Percentiles rank a stretch among this genome's conserved stretches.
Conservation (phyloP, 208 protist species). For the Wallacemonas rigidus region DNA sequence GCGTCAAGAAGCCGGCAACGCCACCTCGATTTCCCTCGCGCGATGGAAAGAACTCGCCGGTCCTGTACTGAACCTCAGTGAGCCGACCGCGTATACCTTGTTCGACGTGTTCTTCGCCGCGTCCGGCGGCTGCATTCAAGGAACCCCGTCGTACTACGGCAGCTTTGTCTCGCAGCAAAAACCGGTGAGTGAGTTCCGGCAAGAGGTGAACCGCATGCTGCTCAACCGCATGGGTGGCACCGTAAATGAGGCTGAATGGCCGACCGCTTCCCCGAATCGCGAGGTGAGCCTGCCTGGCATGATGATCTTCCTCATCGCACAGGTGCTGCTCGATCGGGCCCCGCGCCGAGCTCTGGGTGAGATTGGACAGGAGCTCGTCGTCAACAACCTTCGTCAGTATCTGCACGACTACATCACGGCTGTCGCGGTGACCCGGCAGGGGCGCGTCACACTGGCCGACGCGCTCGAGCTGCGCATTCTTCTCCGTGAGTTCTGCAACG, state of each 20-base stretch:
- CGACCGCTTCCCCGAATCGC: conserved; percentile 57
- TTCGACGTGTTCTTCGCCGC: conserved; percentile 90
- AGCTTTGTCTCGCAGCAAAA: conserved; percentile 26
- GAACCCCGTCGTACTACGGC: conserved; percentile 45
- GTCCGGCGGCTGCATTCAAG: conserved; percentile 80
- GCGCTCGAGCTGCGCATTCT: conserved; percentile 81
- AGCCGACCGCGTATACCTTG: conserved; percentile 67
- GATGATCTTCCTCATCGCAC: conserved; percentile 81
- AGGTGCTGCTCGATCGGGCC: conserved; percentile 80
- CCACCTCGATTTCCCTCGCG: conserved; percentile 73
- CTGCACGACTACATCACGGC: conserved; percentile 87
- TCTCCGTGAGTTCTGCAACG: conserved; percentile 84
- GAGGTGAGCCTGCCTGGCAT: conserved; percentile 83
- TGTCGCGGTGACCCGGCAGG: conserved; percentile 64
- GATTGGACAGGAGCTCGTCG: conserved; percentile 47
- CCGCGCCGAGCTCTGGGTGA: conserved; percentile 41
- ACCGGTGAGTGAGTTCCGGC: conserved; percentile 72
- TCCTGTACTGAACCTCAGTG: conserved; percentile 63
- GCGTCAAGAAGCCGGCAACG: conserved; percentile 59
- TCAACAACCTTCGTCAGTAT: conserved; percentile 75
- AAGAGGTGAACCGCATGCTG: conserved; percentile 76
- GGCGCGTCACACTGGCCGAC: conserved; percentile 73
- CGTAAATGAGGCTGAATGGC: conserved; percentile 76
- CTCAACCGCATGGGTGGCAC: conserved; percentile 85
- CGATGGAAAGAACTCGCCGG: conserved; percentile 80